Percentiles rank a stretch among this genome's conserved stretches.
These are phyloP conservation scores for Hypoxylon fuscum DNA, from an alignment of 495 filamentous ascomycete species.

Conservation along the genomic window DNA sequence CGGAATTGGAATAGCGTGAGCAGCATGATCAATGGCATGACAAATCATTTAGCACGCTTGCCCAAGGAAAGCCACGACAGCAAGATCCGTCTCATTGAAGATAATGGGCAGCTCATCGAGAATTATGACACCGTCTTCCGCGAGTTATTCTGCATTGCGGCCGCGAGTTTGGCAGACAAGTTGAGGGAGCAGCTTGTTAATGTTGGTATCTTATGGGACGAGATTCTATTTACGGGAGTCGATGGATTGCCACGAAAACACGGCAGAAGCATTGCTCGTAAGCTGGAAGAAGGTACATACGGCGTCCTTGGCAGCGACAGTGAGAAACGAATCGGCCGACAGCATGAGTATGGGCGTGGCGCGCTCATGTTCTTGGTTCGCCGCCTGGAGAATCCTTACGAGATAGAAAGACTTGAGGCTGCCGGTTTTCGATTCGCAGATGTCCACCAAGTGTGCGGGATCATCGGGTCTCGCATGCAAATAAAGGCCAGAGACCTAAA, in stretches of 20 bases:
- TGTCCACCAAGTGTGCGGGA: constrained; percentile 70
- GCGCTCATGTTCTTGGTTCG: constrained; percentile 86
- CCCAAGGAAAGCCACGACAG: constrained; percentile 37
- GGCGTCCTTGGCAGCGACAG: constrained; percentile 16
- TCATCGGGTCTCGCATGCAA: constrained; percentile 76
- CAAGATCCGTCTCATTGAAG: constrained; percentile 47
- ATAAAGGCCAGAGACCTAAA: constrained; percentile 65
- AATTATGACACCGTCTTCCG: constrained; percentile 82
- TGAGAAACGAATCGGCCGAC: constrained; percentile 13
- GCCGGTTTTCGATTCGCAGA: constrained; percentile 81
- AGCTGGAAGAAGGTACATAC: constrained; percentile 18
- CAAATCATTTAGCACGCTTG: constrained; percentile 60
- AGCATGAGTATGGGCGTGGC: constrained; percentile 65
- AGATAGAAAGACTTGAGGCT: constrained; percentile 69
- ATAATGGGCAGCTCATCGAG: constrained; percentile 59
- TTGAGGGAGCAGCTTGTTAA: constrained; percentile 68
- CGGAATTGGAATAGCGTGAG: constrained; percentile 76
- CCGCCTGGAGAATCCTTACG: constrained; percentile 61
- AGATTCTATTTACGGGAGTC: constrained; percentile 72
- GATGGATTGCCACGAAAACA: constrained; percentile 16
- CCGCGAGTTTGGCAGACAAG: constrained; percentile 72
- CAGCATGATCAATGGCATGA: constrained; percentile 75
- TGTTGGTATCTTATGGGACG: constrained; percentile 80
- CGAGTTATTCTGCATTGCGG: constrained; percentile 86
- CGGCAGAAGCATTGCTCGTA: constrained; percentile 1